These are phyloP conservation scores for Populus pruinosa DNA, from an alignment of 345 rosid genomes.

Conservation along the genomic window DNA sequence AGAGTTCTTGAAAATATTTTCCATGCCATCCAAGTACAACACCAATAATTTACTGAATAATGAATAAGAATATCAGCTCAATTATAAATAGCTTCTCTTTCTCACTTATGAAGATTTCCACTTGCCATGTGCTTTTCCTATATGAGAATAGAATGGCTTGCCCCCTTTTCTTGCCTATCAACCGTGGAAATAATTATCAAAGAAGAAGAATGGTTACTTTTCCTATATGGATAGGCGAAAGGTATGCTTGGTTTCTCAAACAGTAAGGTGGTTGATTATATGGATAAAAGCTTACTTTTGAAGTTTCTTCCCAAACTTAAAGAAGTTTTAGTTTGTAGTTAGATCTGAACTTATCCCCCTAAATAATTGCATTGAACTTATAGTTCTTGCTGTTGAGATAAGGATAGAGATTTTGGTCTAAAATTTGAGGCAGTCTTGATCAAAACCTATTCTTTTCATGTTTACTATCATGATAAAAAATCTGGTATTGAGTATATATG, in stretches of 20 bases:
- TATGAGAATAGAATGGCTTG: background rate
- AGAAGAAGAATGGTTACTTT: background rate
- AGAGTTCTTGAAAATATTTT: background rate
- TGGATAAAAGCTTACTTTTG: too few species aligned
- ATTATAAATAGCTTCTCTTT: background rate
- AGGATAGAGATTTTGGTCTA: background rate
- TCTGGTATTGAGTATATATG: background rate
- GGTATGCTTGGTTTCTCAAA: too few species aligned
- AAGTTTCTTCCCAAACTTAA: background rate
- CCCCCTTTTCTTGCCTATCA: background rate
- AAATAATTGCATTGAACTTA: background rate
- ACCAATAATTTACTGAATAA: background rate
- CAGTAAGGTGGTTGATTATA: too few species aligned
- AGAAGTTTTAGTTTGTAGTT: background rate
- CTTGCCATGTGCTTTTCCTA: background rate
- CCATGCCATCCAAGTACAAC: background rate
- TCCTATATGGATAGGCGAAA: background rate
- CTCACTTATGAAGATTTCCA: background rate
- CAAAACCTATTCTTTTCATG: background rate
- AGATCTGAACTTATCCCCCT: background rate
- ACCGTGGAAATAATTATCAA: background rate
- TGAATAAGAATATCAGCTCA: background rate
- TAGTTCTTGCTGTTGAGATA: background rate
- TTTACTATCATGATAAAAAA: background rate
- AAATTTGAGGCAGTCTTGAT: background rate